Percentiles rank a stretch among this genome's conserved stretches.
Evolutionary conservation across 2,329 filamentous ascomycete species (phyloP).

Genomic region (Elsinoe australis): DNA sequence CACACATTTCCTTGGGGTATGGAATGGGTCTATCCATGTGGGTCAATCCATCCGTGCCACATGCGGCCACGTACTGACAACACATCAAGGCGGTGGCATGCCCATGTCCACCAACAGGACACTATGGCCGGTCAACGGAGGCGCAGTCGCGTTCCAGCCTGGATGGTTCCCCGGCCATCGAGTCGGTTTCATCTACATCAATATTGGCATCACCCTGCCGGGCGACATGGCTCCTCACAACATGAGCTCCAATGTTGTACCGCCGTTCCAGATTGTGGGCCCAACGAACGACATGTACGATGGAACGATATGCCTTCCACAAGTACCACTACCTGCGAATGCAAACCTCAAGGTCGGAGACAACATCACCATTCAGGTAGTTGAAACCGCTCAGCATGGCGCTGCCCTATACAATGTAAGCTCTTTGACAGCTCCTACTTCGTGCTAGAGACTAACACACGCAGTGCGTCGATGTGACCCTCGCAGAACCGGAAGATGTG

Average conservation of each 20-base stretch:
- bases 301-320: conserved; percentile 80
- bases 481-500: conserved; percentile 72
- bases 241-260: conserved; percentile 77
- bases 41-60: conserved; percentile 32
- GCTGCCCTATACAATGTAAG: conserved; percentile 73
- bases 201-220: conserved; percentile 62
- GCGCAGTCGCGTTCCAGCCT: conserved; percentile 82
- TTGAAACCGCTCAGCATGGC: conserved; percentile 76
- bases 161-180: conserved; percentile 92
- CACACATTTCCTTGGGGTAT: conserved; percentile 66
- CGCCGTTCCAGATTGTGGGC: conserved; percentile 73
- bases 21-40: conserved; percentile 95
- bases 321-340: conserved; percentile 73
- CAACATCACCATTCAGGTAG: conserved; percentile 80
- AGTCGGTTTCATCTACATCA: conserved; percentile 78
- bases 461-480: conserved; percentile 90
- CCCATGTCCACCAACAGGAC: conserved; percentile 71
- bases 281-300: conserved; percentile 71
- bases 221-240: conserved; percentile 58
- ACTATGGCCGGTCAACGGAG: conserved; percentile 81
- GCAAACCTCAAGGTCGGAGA: conserved; percentile 69
- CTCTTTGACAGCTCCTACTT: no score
- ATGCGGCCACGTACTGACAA: background rate
- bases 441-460: conserved; percentile 16
- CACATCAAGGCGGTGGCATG: conserved; percentile 68